Evolutionary conservation across 2,329 filamentous ascomycete genomes (phyloP), one percentile per base, ranked within the genome.

Genomic region (Cytospora schulzeri): DNA sequence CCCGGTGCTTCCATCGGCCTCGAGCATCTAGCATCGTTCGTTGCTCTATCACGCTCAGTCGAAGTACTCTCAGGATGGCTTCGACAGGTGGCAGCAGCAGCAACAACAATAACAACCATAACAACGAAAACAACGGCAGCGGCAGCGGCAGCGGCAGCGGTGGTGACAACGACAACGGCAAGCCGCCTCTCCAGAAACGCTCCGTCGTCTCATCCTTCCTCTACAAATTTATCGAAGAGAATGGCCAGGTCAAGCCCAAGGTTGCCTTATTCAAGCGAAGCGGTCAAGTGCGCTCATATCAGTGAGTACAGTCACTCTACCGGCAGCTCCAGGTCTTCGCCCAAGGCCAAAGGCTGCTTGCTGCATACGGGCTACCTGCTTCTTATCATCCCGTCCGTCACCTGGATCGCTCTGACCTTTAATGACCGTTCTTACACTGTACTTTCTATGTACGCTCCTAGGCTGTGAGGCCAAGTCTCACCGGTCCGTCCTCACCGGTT

Each of bases 261-360:
- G 84, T 90, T 7, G 88, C 87, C 1, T 77, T 91, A 0, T 90
- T 90, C 72, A 79, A 81, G 53, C 81, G 88, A 17, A 89, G 87
- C 70, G 78, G 77, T 60, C 80, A 85, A 66, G 85, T 89, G 19
- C 77, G 76, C 6, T 87, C 86, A 0, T 90, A 90, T 69, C 81
- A 75, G 85, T 88, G 75, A 67, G 80, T 65, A n/a, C 45, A 8
- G 28, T 31, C 35, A 48, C 9, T 22, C 19, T 22, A 14, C n/a
- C 33, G 33, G 33, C 33, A 35, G 12, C 7, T n/a, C 45, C 9
- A n/a, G 9, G 45, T 22, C 45, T 9, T 55, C n/a, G 35, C 12
- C 58, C 11, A 9, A 7, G 29, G 33, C 11, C 33, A 3, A 22
- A 14, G 28, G 45, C 45, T 41, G 28, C 57, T 52, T 41, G 28